A percentile compares a stretch with the other conserved stretches of the same genome.
Conservation (phyloP, 352 stramenopile genomes). For the Phytophthora tubulina region DNA sequence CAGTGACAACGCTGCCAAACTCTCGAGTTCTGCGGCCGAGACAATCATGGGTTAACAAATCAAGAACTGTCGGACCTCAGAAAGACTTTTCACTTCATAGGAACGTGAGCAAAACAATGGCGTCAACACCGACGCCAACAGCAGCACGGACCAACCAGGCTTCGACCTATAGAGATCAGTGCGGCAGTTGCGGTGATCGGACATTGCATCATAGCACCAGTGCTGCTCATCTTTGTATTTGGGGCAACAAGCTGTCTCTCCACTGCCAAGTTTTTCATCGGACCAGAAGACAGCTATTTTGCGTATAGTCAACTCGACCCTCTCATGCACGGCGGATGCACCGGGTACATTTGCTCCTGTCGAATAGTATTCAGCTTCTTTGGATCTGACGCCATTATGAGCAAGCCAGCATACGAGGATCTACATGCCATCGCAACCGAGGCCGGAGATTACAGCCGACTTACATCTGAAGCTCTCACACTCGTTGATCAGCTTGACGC, state of each 20-base stretch:
- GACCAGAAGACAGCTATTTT: conserved; percentile 24
- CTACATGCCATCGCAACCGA: conserved; percentile 12
- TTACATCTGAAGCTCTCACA: conserved; percentile 15
- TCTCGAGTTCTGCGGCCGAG: background rate
- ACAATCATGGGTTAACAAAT: conserved; percentile 4
- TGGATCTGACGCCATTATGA: conserved; percentile 22
- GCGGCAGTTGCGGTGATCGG: conserved; percentile 16
- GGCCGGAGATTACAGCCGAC: conserved; percentile 19
- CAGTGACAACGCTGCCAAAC: background rate
- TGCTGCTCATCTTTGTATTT: background rate
- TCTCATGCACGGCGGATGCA: conserved; percentile 23
- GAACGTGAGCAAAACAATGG: conserved; percentile 11
- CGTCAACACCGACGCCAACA: background rate
- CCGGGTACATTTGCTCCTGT: conserved; percentile 19
- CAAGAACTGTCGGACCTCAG: conserved; percentile 4
- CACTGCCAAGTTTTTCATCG: conserved; percentile 1
- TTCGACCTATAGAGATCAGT: conserved; percentile 20
- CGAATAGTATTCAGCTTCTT: conserved; percentile 18
- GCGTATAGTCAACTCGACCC: conserved; percentile 24
- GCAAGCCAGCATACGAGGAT: conserved; percentile 29
- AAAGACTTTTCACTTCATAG: background rate
- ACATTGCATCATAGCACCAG: background rate
- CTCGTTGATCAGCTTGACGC: conserved; percentile 26
- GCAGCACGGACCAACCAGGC: conserved; percentile 2
- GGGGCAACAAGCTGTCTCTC: background rate